Evolutionary conservation across 768 basidiomycete genomes (phyloP).

Genomic region (Suillus decipiens): DNA sequence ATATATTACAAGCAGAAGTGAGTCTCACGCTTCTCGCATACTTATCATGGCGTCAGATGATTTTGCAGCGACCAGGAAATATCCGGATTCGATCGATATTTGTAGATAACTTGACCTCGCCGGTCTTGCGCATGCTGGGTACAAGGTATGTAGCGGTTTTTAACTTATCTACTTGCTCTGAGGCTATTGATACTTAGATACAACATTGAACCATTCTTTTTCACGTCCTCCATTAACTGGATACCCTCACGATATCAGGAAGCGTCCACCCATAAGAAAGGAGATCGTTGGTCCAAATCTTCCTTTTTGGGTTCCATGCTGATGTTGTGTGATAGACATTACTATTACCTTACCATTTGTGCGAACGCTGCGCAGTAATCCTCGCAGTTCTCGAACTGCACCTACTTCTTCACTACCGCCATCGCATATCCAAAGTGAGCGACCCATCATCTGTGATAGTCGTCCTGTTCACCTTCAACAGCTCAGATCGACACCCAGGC

Average conservation of each 20-base stretch:
- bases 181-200: slow-evolving; percentile 34
- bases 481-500: slow-evolving; percentile 53
- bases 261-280: slow-evolving; percentile 35
- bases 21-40: slow-evolving; percentile 18
- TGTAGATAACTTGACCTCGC: slow-evolving; percentile 49
- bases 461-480: too few relatives aligned
- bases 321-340: slow-evolving; percentile 42
- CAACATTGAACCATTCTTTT: slow-evolving; percentile 64
- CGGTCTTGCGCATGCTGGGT: slow-evolving; percentile 58
- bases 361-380: slow-evolving; percentile 36
- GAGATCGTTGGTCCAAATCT: slow-evolving; percentile 51
- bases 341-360: slow-evolving; percentile 57
- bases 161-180: not conserved
- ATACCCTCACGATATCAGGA: slow-evolving; percentile 69
- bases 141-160: slow-evolving; percentile 40
- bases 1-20: slow-evolving; percentile 33
- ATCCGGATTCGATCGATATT: slow-evolving; percentile 53
- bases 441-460: slow-evolving; percentile 10
- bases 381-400: not conserved
- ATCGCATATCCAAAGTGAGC: not conserved
- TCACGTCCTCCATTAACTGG: slow-evolving; percentile 64
- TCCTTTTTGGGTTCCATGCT: not conserved
- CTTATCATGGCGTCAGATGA: not conserved
- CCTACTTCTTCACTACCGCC: not conserved
- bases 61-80: slow-evolving; percentile 35